Evolutionary conservation across 495 filamentous ascomycete species (phyloP).

Genomic region (Aspergillus hancockii): DNA sequence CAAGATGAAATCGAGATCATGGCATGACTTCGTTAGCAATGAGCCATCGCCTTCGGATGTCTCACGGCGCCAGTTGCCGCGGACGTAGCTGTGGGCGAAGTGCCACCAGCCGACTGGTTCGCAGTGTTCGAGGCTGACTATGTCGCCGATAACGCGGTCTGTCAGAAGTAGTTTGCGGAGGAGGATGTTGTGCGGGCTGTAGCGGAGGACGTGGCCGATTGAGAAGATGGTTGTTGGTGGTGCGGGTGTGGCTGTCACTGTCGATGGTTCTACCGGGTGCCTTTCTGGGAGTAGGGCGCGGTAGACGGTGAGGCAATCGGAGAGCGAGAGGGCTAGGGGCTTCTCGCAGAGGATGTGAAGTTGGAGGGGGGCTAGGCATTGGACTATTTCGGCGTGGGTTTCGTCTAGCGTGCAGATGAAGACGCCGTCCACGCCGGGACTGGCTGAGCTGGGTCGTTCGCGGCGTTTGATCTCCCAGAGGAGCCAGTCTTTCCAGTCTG

Average conservation of each 20-base stretch:
- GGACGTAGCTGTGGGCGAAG: slow-evolving; percentile 89
- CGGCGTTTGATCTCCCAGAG: slow-evolving; percentile 62
- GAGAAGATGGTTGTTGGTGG: slow-evolving; percentile 58
- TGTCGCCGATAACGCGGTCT: slow-evolving; percentile 73
- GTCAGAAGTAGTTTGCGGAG: slow-evolving; percentile 75
- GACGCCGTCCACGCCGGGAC: slow-evolving; percentile 65
- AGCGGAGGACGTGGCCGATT: slow-evolving; percentile 77
- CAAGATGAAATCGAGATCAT: slow-evolving; percentile 87
- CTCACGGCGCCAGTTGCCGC: slow-evolving; percentile 89
- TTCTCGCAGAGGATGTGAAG: slow-evolving; percentile 95
- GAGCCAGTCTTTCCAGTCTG: slow-evolving; percentile 73
- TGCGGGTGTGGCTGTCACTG: no score
- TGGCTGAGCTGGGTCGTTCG: not conserved
- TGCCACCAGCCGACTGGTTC: slow-evolving; percentile 98
- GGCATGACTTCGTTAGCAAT: slow-evolving; percentile 89
- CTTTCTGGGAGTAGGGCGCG: slow-evolving; percentile 41
- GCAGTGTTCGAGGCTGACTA: slow-evolving; percentile 83
- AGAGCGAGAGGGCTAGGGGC: slow-evolving; percentile 76
- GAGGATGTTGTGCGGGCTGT: slow-evolving; percentile 87
- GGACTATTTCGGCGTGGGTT: slow-evolving; percentile 77
- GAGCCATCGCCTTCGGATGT: slow-evolving; percentile 53
- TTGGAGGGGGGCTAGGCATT: slow-evolving; percentile 63
- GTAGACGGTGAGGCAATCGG: slow-evolving; percentile 75
- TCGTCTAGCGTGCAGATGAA: slow-evolving; percentile 91
- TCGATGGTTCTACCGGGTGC: no score